Conservation (phyloP, 164 flowering plant species). For the Vitis labrusca region DNA sequence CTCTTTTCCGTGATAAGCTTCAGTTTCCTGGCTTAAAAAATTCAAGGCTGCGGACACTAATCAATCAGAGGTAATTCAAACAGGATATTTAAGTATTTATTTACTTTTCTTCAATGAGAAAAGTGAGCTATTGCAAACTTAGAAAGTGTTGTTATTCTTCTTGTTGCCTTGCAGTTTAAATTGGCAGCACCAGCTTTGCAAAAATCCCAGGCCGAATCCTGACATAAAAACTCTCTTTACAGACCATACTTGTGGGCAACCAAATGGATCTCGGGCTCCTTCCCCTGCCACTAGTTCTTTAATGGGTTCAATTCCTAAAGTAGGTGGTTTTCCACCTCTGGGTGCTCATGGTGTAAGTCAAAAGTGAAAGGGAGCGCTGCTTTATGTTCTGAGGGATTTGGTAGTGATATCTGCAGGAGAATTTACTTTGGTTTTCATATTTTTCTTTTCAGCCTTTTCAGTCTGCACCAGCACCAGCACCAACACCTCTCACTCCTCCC, state of each 20-base stretch:
- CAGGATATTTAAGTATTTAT: not conserved
- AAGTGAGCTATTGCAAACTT: not conserved
- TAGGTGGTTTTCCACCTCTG: constrained; percentile 27
- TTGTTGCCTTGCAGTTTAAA: constrained; percentile 34
- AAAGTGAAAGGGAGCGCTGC: not conserved
- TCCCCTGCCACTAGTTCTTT: constrained; percentile 29
- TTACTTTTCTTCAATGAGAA: not conserved
- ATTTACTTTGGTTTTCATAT: not conserved
- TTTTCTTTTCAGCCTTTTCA: constrained; percentile 22
- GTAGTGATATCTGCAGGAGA: not conserved
- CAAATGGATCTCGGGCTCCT: constrained; percentile 36
- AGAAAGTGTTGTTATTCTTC: not conserved
- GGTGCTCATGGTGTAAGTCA: constrained; percentile 41
- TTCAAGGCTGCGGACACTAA: constrained; percentile 40
- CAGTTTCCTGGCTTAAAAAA: constrained; percentile 43
- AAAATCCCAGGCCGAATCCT: constrained; percentile 45
- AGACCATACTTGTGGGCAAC: constrained; percentile 45
- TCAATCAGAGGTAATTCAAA: constrained; percentile 39
- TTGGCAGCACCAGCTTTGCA: constrained; percentile 57
- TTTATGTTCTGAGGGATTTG: not conserved
- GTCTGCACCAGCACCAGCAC: constrained; percentile 22
- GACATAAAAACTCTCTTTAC: constrained; percentile 49
- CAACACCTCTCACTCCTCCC: not conserved
- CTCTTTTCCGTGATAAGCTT: constrained; percentile 48
- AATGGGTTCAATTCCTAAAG: constrained; percentile 32